phyloP scores from a whole-genome alignment of 2,329 filamentous ascomycete genomes.

The Diplodia intermedia region DNA sequence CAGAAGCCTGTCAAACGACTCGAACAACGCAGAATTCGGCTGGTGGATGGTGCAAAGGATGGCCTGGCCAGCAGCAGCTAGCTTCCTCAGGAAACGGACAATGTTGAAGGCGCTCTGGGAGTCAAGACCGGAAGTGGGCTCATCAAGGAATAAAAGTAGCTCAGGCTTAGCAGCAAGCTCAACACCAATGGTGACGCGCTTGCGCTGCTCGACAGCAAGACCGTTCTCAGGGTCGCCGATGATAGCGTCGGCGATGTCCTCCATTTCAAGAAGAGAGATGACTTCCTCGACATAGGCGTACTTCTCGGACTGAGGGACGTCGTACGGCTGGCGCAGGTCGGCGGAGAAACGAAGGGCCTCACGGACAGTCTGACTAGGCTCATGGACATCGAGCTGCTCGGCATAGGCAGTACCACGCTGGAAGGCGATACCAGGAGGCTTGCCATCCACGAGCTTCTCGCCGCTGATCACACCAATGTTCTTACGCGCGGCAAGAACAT shows the following conservation, averaged over 20 bases:
- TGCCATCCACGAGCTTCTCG: constrained; percentile 68
- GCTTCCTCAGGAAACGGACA: constrained; percentile 77
- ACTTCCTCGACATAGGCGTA: constrained; percentile 71
- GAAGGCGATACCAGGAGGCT: constrained; percentile 64
- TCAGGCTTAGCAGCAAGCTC: constrained; percentile 71
- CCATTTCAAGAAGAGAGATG: constrained; percentile 69
- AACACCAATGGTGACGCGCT: constrained; percentile 69
- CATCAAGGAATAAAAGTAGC: constrained; percentile 77
- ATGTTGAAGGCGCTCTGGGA: constrained; percentile 78
- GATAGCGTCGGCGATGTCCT: constrained; percentile 70
- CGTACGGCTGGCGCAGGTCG: constrained; percentile 66
- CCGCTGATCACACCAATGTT: constrained; percentile 70
- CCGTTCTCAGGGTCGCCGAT: constrained; percentile 67
- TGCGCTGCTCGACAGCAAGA: constrained; percentile 71
- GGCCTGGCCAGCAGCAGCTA: constrained; percentile 80
- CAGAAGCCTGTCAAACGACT: constrained; percentile 84
- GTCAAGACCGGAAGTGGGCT: constrained; percentile 78
- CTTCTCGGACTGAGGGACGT: constrained; percentile 66
- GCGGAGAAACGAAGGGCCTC: constrained; percentile 73
- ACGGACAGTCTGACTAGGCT: constrained; percentile 67
- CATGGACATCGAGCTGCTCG: constrained; percentile 70
- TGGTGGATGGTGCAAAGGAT: constrained; percentile 93
- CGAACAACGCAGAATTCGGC: constrained; percentile 83
- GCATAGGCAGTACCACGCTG: constrained; percentile 70
- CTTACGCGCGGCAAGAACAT: constrained; percentile 72